Percentiles rank a stretch among this genome's conserved stretches.
Evolutionary conservation across 345 rosid genomes (phyloP).

Genomic region (Orychophragmus violaceus): DNA sequence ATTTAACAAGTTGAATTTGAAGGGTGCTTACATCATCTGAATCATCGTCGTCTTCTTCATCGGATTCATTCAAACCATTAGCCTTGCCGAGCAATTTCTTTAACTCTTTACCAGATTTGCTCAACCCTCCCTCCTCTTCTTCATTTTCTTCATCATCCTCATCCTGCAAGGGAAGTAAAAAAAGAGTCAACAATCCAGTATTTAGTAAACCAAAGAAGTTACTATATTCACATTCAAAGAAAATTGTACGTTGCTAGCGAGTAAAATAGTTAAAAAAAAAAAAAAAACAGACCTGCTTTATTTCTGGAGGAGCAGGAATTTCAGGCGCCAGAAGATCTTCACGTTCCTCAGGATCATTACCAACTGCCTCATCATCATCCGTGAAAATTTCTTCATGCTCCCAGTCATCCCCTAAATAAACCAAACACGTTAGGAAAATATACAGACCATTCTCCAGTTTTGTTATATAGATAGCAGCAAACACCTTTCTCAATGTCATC

Average conservation of each 20-base stretch:
- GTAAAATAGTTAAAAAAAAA: neutral
- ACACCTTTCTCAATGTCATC: slow-evolving; percentile 92
- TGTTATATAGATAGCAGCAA: neutral
- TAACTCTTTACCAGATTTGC: slow-evolving; percentile 92
- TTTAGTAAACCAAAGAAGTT: neutral
- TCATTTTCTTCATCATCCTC: too few relatives aligned
- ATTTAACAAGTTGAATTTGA: neutral
- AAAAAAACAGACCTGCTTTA: slow-evolving; percentile 56
- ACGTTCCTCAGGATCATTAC: slow-evolving; percentile 82
- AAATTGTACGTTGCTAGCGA: neutral
- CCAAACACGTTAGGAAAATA: neutral
- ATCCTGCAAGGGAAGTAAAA: slow-evolving; percentile 23
- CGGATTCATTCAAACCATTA: slow-evolving; percentile 64
- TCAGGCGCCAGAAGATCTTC: slow-evolving; percentile 92
- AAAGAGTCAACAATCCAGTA: neutral
- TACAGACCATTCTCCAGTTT: neutral
- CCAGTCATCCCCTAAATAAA: slow-evolving; percentile 85
- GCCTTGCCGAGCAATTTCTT: too few relatives aligned
- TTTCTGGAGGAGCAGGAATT: slow-evolving; percentile 94
- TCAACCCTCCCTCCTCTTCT: slow-evolving; percentile 82
- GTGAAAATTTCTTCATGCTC: slow-evolving; percentile 98
- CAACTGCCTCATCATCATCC: slow-evolving; percentile 98
- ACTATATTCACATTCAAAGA: neutral
- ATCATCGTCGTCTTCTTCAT: slow-evolving; percentile 77
- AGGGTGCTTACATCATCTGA: slow-evolving; percentile 63